These are phyloP conservation scores for Tetradesmus lagerheimii DNA, from an alignment of 139 green algal species.

Conservation along the genomic window DNA sequence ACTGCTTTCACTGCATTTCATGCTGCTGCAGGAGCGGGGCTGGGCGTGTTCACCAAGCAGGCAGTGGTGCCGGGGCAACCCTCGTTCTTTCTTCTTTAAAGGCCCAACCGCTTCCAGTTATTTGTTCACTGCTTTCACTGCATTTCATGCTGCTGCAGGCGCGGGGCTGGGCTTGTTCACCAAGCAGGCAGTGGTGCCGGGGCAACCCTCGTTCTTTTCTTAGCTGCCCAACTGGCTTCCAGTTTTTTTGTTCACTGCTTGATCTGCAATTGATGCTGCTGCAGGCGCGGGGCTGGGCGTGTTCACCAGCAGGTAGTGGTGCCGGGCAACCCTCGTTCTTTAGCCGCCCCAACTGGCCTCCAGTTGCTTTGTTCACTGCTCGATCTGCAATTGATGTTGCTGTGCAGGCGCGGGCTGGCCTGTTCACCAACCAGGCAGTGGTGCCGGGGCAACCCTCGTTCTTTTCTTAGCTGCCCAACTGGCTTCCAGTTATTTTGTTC, in stretches of 20 bases:
- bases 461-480: neutral
- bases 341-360: too few relatives aligned
- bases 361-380: too few relatives aligned
- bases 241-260: too few relatives aligned
- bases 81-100: too few relatives aligned
- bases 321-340: too few relatives aligned
- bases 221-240: neutral
- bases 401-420: slow-evolving; percentile 2
- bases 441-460: neutral
- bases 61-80: neutral
- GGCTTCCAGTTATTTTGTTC: too few relatives aligned
- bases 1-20: neutral
- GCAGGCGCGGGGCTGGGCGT: too few relatives aligned
- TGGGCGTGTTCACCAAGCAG: slow-evolving; percentile 19
- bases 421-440: slow-evolving; percentile 25
- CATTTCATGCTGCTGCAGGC: neutral
- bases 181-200: neutral
- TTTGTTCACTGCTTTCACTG: neutral
- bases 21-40: slow-evolving; percentile 16
- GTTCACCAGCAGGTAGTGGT: too few relatives aligned
- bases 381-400: too few relatives aligned
- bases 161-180: slow-evolving; percentile 29
- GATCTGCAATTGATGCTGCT: too few relatives aligned
- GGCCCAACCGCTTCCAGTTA: too few relatives aligned
- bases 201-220: neutral